These are phyloP conservation scores for Psilocybe tampanensis DNA, from an alignment of 768 basidiomycete species.

Conservation along the genomic window DNA sequence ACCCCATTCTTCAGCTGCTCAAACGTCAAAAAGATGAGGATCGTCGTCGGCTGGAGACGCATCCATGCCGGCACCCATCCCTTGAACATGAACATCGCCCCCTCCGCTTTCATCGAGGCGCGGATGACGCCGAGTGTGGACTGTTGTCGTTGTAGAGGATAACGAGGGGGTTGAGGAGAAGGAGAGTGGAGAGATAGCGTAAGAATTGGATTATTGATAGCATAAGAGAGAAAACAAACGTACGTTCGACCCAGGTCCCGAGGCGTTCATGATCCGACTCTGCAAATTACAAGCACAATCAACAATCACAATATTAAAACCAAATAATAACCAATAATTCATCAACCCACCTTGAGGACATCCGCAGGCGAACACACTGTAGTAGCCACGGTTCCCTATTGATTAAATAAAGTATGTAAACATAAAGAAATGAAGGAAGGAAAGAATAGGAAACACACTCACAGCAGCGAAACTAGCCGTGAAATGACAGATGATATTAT, in stretches of 20 bases:
- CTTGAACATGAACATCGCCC: slow-evolving; percentile 90
- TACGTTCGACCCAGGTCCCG: slow-evolving; percentile 77
- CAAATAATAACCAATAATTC: no score
- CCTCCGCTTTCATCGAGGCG: slow-evolving; percentile 69
- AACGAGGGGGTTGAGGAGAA: background rate
- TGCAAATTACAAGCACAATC: no score
- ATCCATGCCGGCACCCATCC: slow-evolving; percentile 91
- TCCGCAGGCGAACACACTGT: slow-evolving; percentile 90
- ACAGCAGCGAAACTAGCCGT: slow-evolving; percentile 87
- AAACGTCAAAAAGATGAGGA: slow-evolving; percentile 83
- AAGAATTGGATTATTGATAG: background rate
- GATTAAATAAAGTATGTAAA: background rate
- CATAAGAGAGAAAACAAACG: slow-evolving; percentile 29
- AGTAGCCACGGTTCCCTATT: slow-evolving; percentile 83
- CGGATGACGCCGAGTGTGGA: slow-evolving; percentile 75
- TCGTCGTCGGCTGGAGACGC: slow-evolving; percentile 84
- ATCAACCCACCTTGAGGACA: slow-evolving; percentile 73
- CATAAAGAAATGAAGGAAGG: background rate
- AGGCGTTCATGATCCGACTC: slow-evolving; percentile 90
- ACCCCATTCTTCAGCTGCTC: slow-evolving; percentile 79
- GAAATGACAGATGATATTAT: slow-evolving; percentile 84
- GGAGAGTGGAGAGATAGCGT: background rate
- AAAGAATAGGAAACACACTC: slow-evolving; percentile 26
- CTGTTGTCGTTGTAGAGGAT: slow-evolving; percentile 30
- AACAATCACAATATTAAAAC: background rate